phyloP scores from a whole-genome alignment of 2,329 filamentous ascomycete species.

The Scedosporium aurantiacum region DNA sequence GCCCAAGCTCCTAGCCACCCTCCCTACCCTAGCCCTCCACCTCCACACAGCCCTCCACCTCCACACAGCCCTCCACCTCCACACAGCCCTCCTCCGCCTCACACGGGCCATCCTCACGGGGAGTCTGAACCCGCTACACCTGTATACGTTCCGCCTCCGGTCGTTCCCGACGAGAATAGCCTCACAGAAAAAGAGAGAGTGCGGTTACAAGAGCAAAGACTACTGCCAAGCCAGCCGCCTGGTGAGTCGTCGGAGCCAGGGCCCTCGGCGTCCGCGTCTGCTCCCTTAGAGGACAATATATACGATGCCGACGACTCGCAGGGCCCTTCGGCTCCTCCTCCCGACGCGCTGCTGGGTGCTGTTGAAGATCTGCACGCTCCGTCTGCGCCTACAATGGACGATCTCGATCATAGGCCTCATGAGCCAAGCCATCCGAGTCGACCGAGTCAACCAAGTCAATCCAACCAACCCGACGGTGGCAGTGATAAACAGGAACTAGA shows the following conservation, averaged over 20 bases:
- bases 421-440: not conserved
- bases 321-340: constrained; percentile 6
- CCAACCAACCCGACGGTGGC: constrained; percentile 8
- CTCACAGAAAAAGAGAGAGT: constrained; percentile 75
- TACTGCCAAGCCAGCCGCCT: constrained; percentile 68
- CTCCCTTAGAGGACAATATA: constrained; percentile 34
- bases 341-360: not conserved
- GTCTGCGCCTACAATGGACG: constrained; percentile 35
- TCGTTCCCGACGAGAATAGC: constrained; percentile 45
- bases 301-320: constrained; percentile 35
- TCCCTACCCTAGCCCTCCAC: constrained; percentile 5
- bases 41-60: not conserved
- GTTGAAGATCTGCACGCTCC: constrained; percentile 15
- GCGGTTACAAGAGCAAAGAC: constrained; percentile 62
- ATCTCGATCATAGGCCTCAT: constrained; percentile 18
- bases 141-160: constrained; percentile 48
- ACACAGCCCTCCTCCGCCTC: not conserved
- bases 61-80: constrained; percentile 7
- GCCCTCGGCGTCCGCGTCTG: constrained; percentile 14
- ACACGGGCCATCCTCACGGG: constrained; percentile 5
- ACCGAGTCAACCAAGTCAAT: not conserved
- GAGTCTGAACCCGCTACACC: constrained; percentile 25
- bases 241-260: constrained; percentile 24
- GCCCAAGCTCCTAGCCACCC: constrained; percentile 4
- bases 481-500: constrained; percentile 79